Percentiles rank a stretch among this genome's conserved stretches.
These are phyloP conservation scores for Mycena sp. DNA, from an alignment of 1,284 basidiomycete genomes.

Conservation along the genomic window DNA sequence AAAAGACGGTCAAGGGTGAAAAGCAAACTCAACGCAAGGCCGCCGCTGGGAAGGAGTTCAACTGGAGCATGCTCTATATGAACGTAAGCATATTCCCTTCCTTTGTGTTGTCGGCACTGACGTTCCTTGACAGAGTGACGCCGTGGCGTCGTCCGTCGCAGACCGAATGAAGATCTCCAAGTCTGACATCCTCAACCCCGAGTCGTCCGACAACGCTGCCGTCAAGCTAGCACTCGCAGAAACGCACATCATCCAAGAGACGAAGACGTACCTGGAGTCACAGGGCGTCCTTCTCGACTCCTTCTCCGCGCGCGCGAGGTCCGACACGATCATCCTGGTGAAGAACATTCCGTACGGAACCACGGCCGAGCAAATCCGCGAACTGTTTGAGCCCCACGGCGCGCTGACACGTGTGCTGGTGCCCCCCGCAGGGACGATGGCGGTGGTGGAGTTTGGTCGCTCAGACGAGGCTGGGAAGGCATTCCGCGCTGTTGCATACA, in stretches of 20 bases:
- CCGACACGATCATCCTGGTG: slow-evolving; percentile 88
- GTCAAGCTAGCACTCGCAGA: slow-evolving; percentile 97
- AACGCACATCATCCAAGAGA: slow-evolving; percentile 96
- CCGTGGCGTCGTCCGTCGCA: slow-evolving; percentile 86
- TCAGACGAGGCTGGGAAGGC: slow-evolving; percentile 77
- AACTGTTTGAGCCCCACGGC: slow-evolving; percentile 85
- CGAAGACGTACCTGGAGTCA: slow-evolving; percentile 87
- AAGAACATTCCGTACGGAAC: slow-evolving; percentile 99
- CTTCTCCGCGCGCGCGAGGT: slow-evolving; percentile 66
- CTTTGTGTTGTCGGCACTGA: slow-evolving; percentile 15
- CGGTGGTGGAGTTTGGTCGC: slow-evolving; percentile 88
- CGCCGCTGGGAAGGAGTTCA: slow-evolving; percentile 85
- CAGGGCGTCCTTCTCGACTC: slow-evolving; percentile 73
- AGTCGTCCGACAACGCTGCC: slow-evolving; percentile 75
- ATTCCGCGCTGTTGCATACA: slow-evolving; percentile 87
- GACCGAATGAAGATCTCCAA: slow-evolving; percentile 87
- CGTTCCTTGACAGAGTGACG: slow-evolving; percentile 74
- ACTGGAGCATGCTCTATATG: slow-evolving; percentile 98
- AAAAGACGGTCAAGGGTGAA: slow-evolving; percentile 74
- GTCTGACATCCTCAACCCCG: slow-evolving; percentile 86
- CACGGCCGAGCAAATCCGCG: slow-evolving; percentile 74
- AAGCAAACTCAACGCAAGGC: slow-evolving; percentile 78
- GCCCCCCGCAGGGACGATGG: slow-evolving; percentile 94
- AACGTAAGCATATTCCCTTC: slow-evolving; percentile 68
- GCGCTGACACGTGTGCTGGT: slow-evolving; percentile 82